Evolutionary conservation across 2,329 filamentous ascomycete genomes (phyloP).

Genomic region (Xylariaceae sp.): DNA sequence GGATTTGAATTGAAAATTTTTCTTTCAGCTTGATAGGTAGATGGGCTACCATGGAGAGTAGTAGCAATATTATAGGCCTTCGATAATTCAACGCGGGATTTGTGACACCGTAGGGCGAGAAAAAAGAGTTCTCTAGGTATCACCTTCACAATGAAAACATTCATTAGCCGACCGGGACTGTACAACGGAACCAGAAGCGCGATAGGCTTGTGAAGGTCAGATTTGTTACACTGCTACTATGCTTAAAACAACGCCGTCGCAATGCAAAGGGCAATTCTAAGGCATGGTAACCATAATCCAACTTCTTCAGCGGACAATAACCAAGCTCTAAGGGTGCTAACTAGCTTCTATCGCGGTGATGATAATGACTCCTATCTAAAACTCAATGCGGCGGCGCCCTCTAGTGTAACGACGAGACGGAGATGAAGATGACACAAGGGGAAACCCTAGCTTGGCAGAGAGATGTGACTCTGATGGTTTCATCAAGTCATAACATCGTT

Average conservation of each 20-base stretch:
- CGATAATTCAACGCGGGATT: too few species aligned
- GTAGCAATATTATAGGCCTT: too few species aligned
- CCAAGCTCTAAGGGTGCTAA: neutral
- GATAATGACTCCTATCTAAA: neutral
- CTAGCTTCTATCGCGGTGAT: neutral
- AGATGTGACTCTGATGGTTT: neutral
- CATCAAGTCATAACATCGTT: neutral
- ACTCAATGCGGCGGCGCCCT: neutral
- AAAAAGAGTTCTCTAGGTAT: too few species aligned
- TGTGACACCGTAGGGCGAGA: too few species aligned
- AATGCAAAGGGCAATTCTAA: neutral
- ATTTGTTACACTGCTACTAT: neutral
- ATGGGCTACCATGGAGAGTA: too few species aligned
- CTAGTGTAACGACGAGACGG: conserved; percentile 4
- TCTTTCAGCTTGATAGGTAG: too few species aligned
- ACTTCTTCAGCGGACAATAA: neutral
- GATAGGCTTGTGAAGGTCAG: neutral
- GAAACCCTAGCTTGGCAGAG: conserved; percentile 3
- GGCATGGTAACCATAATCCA: neutral
- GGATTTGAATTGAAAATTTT: too few species aligned
- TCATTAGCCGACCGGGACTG: too few species aligned
- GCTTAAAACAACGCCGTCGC: neutral
- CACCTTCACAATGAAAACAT: too few species aligned
- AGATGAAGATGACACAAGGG: conserved; percentile 20
- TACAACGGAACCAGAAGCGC: neutral